These are phyloP conservation scores for Populus ilicifolia DNA, from an alignment of 345 rosid genomes.

Conservation along the genomic window DNA sequence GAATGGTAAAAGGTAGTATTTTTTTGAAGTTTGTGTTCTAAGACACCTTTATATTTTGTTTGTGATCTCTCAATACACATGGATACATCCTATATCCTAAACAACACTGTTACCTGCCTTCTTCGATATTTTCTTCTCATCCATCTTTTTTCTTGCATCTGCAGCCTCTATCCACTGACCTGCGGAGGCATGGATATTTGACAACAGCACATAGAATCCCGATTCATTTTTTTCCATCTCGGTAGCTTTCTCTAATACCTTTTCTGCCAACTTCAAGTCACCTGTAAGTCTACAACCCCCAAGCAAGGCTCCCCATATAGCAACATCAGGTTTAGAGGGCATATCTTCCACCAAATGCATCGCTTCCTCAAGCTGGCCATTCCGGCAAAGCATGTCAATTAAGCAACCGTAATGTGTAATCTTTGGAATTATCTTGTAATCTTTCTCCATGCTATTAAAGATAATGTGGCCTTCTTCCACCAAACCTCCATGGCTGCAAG, in stretches of 20 bases:
- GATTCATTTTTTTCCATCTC: slow-evolving; percentile 27
- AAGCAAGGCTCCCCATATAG: slow-evolving; percentile 36
- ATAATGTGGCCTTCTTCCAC: slow-evolving; percentile 24
- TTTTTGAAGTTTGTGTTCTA: too few relatives aligned
- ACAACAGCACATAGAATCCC: slow-evolving; percentile 36
- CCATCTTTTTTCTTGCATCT: slow-evolving; percentile 18
- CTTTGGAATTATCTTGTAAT: slow-evolving; percentile 22
- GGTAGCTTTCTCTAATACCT: slow-evolving; percentile 14
- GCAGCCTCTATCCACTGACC: slow-evolving; percentile 34
- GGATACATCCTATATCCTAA: neutral
- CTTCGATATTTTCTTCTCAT: slow-evolving; percentile 12
- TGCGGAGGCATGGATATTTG: slow-evolving; percentile 30
- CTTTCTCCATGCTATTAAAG: slow-evolving; percentile 28
- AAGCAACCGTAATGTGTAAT: slow-evolving; percentile 40
- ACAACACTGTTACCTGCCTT: slow-evolving; percentile 14
- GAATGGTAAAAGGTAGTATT: too few relatives aligned
- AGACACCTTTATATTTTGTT: neutral
- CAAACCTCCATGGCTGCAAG: slow-evolving; percentile 44
- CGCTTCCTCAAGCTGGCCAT: slow-evolving; percentile 35
- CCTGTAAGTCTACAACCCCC: slow-evolving; percentile 30
- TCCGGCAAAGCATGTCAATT: slow-evolving; percentile 38
- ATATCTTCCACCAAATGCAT: slow-evolving; percentile 17
- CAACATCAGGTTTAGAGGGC: slow-evolving; percentile 37
- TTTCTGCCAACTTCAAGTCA: slow-evolving; percentile 20
- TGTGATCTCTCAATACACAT: neutral